These are phyloP conservation scores for Kingdonia uniflora DNA, from an alignment of 164 flowering plant genomes.

Conservation along the genomic window DNA sequence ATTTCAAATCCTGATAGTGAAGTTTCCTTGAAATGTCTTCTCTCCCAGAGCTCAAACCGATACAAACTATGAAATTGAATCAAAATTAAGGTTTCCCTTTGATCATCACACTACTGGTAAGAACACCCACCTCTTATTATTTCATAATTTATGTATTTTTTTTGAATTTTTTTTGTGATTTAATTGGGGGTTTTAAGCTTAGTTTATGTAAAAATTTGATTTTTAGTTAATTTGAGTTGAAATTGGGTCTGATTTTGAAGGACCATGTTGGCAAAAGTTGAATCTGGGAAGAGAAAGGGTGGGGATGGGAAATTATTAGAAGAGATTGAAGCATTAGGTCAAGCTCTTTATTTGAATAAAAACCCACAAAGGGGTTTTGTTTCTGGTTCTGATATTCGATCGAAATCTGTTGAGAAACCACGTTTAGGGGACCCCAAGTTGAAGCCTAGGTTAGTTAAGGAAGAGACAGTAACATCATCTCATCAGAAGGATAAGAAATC, in stretches of 20 bases:
- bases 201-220: not conserved
- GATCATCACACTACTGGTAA: no score
- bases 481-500: slow-evolving; percentile 39
- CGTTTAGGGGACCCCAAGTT: slow-evolving; percentile 23
- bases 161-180: no score
- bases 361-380: slow-evolving; percentile 17
- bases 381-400: slow-evolving; percentile 15
- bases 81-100: no score
- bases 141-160: no score
- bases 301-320: slow-evolving; percentile 47
- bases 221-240: not conserved
- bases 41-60: no score
- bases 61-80: no score
- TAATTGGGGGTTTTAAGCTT: no score
- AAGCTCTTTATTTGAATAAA: slow-evolving; percentile 54
- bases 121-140: no score
- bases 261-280: slow-evolving; percentile 48
- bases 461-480: slow-evolving; percentile 1
- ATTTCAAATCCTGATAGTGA: no score
- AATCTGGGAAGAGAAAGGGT: slow-evolving; percentile 36
- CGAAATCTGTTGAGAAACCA: slow-evolving; percentile 35
- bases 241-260: slow-evolving; percentile 3
- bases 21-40: no score
- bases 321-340: slow-evolving; percentile 73
- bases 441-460: slow-evolving; percentile 22